A percentile compares a stretch with the other conserved stretches of the same genome.
Evolutionary conservation across 306 rosid species (phyloP).

Genomic region (Quercus cerris): DNA sequence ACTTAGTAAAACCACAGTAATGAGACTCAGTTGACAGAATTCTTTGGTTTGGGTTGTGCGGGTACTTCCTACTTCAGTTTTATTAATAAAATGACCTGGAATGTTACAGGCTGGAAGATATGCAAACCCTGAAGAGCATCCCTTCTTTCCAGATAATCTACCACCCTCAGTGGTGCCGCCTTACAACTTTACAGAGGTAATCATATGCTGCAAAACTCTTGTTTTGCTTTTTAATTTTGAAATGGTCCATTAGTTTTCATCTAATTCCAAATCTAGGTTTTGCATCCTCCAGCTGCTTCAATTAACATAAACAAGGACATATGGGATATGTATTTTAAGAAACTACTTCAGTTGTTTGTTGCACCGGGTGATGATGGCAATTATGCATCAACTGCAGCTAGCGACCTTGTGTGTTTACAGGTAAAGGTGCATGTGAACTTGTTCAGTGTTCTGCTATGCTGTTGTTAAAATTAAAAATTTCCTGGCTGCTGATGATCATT

Average conservation of each 20-base stretch:
- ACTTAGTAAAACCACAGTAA: not conserved
- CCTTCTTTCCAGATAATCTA: constrained; percentile 64
- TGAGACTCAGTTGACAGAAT: not conserved
- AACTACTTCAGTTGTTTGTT: constrained; percentile 63
- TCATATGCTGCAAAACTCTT: not conserved
- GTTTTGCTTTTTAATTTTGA: not conserved
- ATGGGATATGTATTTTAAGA: constrained; percentile 62
- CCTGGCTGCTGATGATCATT: no score
- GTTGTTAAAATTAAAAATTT: no score
- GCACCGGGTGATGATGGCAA: constrained; percentile 74
- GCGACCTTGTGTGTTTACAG: constrained; percentile 87
- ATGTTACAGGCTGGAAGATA: constrained; percentile 77
- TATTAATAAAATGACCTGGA: not conserved
- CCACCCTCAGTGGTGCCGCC: constrained; percentile 50
- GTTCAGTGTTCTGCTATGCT: not conserved
- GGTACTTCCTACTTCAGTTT: not conserved
- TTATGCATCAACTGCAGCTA: constrained; percentile 81
- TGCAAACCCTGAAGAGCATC: constrained; percentile 72
- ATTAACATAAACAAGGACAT: constrained; percentile 65
- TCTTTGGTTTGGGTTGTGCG: not conserved
- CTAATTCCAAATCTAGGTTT: constrained; percentile 36
- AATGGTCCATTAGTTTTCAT: not conserved
- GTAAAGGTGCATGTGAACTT: constrained; percentile 17
- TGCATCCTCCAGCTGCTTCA: constrained; percentile 67
- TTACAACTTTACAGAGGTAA: constrained; percentile 53